Evolutionary conservation across 768 basidiomycete species (phyloP).

Genomic region (Trametes coccinea): DNA sequence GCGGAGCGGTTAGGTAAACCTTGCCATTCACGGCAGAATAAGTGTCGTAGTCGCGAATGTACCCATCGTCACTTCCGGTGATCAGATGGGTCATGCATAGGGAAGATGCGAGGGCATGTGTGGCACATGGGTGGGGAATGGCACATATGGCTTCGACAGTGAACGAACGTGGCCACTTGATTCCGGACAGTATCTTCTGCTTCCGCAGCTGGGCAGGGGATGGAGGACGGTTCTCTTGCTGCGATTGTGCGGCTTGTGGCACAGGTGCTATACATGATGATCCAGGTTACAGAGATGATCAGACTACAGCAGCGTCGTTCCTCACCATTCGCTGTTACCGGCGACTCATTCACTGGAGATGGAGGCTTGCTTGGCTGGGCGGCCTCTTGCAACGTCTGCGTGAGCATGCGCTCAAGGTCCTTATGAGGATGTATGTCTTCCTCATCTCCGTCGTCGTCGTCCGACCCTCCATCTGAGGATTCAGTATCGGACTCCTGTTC

Average conservation of each 20-base stretch:
- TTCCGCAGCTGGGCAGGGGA: conserved; percentile 60
- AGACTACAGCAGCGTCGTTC: not conserved
- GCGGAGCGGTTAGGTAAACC: conserved; percentile 82
- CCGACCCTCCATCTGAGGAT: conserved; percentile 55
- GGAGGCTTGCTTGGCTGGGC: conserved; percentile 27
- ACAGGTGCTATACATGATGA: not conserved
- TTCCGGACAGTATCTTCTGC: conserved; percentile 39
- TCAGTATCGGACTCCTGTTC: conserved; percentile 58
- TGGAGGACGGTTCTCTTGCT: conserved; percentile 40
- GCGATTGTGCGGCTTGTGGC: conserved; percentile 26
- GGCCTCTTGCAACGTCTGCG: conserved; percentile 36
- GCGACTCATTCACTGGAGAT: conserved; percentile 16
- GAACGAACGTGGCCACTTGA: conserved; percentile 57
- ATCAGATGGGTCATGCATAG: conserved; percentile 85
- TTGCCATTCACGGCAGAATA: conserved; percentile 88
- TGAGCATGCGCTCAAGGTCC: conserved; percentile 47
- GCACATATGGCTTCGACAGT: conserved; percentile 91
- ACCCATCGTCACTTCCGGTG: conserved; percentile 92
- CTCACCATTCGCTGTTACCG: conserved; percentile 14
- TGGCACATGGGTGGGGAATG: conserved; percentile 85
- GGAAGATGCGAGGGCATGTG: conserved; percentile 85
- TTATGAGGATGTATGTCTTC: conserved; percentile 49
- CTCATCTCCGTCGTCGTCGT: conserved; percentile 39
- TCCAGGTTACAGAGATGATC: too few relatives aligned
- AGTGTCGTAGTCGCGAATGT: conserved; percentile 90